Percentiles rank a stretch among this genome's conserved stretches.
These are phyloP conservation scores for Paxillus rubicundulus DNA, from an alignment of 768 basidiomycete species.

Conservation along the genomic window DNA sequence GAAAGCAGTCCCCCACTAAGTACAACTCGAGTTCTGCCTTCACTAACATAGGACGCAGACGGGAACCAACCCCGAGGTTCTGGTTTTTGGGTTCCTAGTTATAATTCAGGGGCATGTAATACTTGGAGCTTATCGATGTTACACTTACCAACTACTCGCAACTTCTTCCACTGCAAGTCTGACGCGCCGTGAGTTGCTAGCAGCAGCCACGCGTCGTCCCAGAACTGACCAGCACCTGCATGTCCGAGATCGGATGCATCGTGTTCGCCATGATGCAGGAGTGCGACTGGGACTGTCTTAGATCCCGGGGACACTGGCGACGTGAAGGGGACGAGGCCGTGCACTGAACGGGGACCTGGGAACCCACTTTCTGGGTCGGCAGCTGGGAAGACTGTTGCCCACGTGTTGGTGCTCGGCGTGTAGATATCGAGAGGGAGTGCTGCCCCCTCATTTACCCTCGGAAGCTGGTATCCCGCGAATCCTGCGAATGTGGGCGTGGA, in stretches of 20 bases:
- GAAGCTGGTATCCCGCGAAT: conserved; percentile 38
- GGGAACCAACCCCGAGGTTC: conserved; percentile 46
- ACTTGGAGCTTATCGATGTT: not conserved
- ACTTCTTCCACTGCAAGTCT: conserved; percentile 28
- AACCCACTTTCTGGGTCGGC: conserved; percentile 26
- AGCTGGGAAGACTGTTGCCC: conserved; percentile 22
- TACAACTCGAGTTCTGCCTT: conserved; percentile 27
- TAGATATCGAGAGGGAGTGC: conserved; percentile 35
- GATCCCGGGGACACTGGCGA: not conserved
- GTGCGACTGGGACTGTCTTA: conserved; percentile 20
- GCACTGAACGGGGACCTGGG: conserved; percentile 36
- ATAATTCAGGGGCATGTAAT: not conserved
- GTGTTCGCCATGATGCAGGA: conserved; percentile 38
- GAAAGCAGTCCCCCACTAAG: conserved; percentile 41
- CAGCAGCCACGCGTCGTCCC: conserved; percentile 39
- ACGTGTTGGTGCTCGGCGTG: conserved; percentile 21
- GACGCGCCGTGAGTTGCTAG: conserved; percentile 6
- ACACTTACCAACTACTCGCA: conserved; percentile 11
- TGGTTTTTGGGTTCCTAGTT: conserved; percentile 15
- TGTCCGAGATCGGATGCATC: conserved; percentile 37
- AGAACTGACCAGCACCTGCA: conserved; percentile 40
- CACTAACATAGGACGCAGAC: conserved; percentile 23
- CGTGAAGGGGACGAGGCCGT: conserved; percentile 31
- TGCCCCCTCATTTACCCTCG: conserved; percentile 8
- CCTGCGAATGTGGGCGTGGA: conserved; percentile 15